phyloP scores from a whole-genome alignment of 2,329 filamentous ascomycete species.

The Rhinocladiella mackenziei region DNA sequence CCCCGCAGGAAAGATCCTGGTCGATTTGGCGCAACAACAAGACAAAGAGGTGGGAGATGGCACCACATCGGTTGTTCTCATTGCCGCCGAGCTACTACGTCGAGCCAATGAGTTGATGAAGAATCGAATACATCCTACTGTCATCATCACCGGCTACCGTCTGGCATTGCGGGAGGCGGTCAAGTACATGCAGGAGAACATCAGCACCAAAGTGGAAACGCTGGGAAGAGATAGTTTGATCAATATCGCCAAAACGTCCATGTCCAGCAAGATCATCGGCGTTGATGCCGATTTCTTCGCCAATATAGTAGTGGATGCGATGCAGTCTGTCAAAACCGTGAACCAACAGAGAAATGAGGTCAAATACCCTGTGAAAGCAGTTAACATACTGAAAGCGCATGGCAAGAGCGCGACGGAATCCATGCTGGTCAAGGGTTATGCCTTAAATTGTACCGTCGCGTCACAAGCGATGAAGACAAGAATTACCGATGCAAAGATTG shows the following conservation, averaged over 20 bases:
- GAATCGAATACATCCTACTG: conserved; percentile 99
- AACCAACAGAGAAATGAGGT: conserved; percentile 77
- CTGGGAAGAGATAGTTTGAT: conserved; percentile 85
- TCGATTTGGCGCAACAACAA: conserved; percentile 96
- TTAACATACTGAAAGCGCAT: conserved; percentile 97
- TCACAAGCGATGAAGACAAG: conserved; percentile 97
- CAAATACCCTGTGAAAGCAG: conserved; percentile 98
- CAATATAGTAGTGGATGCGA: conserved; percentile 94
- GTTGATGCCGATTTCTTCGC: conserved; percentile 94
- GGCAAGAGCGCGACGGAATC: conserved; percentile 90
- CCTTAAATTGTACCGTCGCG: conserved; percentile 96
- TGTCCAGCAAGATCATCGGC: conserved; percentile 99
- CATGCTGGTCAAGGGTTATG: conserved; percentile 89
- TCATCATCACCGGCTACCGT: conserved; percentile 97
- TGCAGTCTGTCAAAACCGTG: conserved; percentile 87
- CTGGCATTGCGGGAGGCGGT: conserved; percentile 92
- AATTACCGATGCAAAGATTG: conserved; percentile 92
- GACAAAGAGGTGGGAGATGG: conserved; percentile 99
- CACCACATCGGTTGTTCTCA: conserved; percentile 95
- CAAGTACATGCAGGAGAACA: conserved; percentile 98
- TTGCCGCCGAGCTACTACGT: conserved; percentile 89
- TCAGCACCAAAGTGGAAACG: conserved; percentile 90
- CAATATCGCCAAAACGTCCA: conserved; percentile 96
- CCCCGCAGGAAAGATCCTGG: conserved; percentile 95
- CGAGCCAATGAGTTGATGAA: conserved; percentile 98